Base-by-base conservation (phyloP, 805 yeast genomes). In the Danielia oregonensis region DNA sequence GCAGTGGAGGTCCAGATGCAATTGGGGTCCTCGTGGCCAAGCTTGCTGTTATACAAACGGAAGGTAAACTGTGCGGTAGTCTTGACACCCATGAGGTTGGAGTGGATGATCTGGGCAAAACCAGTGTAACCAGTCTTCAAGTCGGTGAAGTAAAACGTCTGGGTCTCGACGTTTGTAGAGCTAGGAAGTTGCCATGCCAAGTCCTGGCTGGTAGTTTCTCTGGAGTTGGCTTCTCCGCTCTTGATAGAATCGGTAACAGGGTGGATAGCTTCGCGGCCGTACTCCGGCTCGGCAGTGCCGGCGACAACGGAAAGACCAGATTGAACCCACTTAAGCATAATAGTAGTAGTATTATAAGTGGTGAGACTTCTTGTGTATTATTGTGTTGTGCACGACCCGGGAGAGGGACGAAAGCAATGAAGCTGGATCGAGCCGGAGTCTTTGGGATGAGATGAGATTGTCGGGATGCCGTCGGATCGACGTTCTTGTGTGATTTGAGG, bases 261-360 rank as follows among this genome's bases (percentile, higher is more conserved):
- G 52, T 83, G 91, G 47, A 93, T 86, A 26, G 95, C 94, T 32
- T 83, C 96, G 26, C 82, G 74, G 34, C 98, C 98, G 53, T 93
- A 93, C 55, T 84, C 95, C 17, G 98, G 98, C 61, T 93, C 98
- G 2, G 96, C 96, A 9, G 95, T 78, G 36, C 98, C 98, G 5
- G 97, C 91, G 29, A 88, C 93, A 5, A 94, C 93, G n/a, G 97
- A 86, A 35, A 85, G 70, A 47, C 88, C 80, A 43, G 87, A 82
- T 67, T 83, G 89, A 40, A 83, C 83, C 88, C 88, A 83, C 75
- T 79, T 82, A 34, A 82, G 65, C 89, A 82, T 82, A 36, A 10
- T 32, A n/a, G 6, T n/a, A 9, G 30, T 9, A 10, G 14, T 17
- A 29, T 5, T 27, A 18, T 13, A n/a, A 19, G 18, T 14, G 17